Conservation (phyloP, 2,329 filamentous ascomycete species). For the Annulohypoxylon truncatum region DNA sequence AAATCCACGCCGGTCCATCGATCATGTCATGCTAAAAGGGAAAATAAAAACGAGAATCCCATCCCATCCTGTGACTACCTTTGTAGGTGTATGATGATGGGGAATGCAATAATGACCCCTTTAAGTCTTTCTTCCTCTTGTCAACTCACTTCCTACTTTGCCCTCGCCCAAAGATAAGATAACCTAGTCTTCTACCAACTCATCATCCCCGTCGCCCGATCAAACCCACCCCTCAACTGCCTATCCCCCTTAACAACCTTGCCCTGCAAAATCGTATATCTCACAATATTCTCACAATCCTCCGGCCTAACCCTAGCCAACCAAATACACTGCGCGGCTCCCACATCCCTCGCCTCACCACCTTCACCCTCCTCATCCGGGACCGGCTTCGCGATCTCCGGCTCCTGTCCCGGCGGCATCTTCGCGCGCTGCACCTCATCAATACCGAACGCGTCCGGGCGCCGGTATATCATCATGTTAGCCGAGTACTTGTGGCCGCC, state of each 20-base stretch:
- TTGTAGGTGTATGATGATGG: neutral
- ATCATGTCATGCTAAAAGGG: neutral
- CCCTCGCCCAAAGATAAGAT: too few relatives aligned
- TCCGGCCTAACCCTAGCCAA: conserved; percentile 84
- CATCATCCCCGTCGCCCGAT: conserved; percentile 80
- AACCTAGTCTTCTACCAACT: conserved; percentile 77
- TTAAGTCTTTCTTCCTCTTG: too few relatives aligned
- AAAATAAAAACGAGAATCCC: neutral
- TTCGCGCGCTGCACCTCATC: conserved; percentile 57
- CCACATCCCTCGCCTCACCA: conserved; percentile 50
- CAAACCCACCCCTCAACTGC: conserved; percentile 91
- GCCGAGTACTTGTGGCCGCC: conserved; percentile 97
- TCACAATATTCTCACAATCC: conserved; percentile 92
- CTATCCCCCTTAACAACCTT: conserved; percentile 91
- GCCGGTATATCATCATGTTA: conserved; percentile 92
- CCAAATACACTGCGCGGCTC: conserved; percentile 92
- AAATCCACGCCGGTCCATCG: conserved; percentile 5
- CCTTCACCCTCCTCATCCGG: conserved; percentile 41
- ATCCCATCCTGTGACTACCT: neutral
- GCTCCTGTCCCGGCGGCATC: conserved; percentile 53
- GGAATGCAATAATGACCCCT: neutral
- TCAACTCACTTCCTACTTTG: too few relatives aligned
- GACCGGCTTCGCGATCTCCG: conserved; percentile 49
- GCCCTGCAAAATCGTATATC: conserved; percentile 89
- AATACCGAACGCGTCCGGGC: conserved; percentile 67